phyloP scores from a whole-genome alignment of 1,284 basidiomycete genomes.

The Ustilago xerochloae region DNA sequence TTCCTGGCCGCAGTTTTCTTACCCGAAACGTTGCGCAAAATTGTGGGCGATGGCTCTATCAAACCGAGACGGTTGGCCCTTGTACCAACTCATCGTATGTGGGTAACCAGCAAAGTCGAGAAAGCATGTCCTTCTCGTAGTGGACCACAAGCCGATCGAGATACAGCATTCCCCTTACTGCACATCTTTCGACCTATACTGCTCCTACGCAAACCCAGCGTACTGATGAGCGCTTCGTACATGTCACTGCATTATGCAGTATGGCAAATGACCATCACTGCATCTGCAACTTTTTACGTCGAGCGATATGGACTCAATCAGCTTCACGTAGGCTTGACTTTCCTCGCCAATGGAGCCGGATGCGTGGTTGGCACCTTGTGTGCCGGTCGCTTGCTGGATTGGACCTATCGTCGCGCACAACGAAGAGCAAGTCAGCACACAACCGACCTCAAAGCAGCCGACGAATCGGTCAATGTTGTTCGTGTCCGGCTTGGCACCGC shows the following conservation, averaged over 20 bases:
- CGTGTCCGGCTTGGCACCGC: neutral
- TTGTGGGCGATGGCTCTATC: neutral
- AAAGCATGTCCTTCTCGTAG: neutral
- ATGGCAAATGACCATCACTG: neutral
- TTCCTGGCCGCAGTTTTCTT: neutral
- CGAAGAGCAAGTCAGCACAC: neutral
- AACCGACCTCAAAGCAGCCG: too few relatives aligned
- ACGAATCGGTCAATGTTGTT: conserved; percentile 9
- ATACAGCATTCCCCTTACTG: neutral
- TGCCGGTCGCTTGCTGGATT: conserved; percentile 23
- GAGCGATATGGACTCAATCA: neutral
- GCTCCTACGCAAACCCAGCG: too few relatives aligned
- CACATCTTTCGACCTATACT: neutral
- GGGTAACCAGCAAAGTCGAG: neutral
- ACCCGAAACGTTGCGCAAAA: neutral
- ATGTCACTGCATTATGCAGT: neutral
- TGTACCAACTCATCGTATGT: neutral
- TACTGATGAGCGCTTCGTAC: neutral
- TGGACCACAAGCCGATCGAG: neutral
- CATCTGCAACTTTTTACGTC: neutral
- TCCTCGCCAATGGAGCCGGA: neutral
- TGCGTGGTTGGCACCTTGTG: conserved; percentile 5
- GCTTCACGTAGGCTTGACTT: neutral
- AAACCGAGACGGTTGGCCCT: too few relatives aligned
- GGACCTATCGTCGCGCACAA: conserved; percentile 19